Evolutionary conservation across 805 yeast species (phyloP).

Genomic region (Metschnikowia sp.): DNA sequence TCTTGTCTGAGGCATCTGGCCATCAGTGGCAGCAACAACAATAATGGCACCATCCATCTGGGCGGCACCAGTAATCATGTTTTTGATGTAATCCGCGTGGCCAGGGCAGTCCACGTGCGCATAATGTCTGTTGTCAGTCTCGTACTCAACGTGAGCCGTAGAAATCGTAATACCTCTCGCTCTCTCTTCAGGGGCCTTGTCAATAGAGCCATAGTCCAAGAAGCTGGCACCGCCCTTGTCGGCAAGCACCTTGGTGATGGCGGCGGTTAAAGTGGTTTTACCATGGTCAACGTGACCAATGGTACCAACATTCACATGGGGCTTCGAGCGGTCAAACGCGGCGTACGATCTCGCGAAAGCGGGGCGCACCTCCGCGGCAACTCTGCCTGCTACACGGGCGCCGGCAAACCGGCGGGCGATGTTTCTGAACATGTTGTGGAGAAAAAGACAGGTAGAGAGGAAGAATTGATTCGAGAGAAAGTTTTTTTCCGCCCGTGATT

Average conservation of each 20-base stretch:
- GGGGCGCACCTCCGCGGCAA: constrained; percentile 25
- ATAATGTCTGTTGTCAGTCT: constrained; percentile 91
- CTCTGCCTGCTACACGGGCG: constrained; percentile 26
- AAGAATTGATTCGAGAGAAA: background rate
- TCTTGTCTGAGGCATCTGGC: constrained; percentile 99
- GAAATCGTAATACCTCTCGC: constrained; percentile 99
- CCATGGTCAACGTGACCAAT: constrained; percentile 99
- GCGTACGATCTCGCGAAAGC: constrained; percentile 46
- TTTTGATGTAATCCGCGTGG: constrained; percentile 97
- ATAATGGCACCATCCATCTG: constrained; percentile 99
- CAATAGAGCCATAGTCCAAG: constrained; percentile 90
- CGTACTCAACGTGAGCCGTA: constrained; percentile 96
- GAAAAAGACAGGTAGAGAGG: constrained; percentile 1
- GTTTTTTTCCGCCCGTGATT: background rate
- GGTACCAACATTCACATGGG: constrained; percentile 95
- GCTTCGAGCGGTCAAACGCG: constrained; percentile 90
- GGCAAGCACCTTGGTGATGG: constrained; percentile 92
- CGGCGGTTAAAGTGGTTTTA: constrained; percentile 96
- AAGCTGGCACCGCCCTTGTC: constrained; percentile 88
- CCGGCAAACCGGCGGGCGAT: constrained; percentile 22
- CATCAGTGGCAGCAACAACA: constrained; percentile 98
- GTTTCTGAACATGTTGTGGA: constrained; percentile 27
- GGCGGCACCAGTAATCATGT: constrained; percentile 99
- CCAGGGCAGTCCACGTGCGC: constrained; percentile 99
- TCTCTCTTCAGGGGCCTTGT: constrained; percentile 98